Conservation (phyloP, 2,329 filamentous ascomycete genomes). For the Ploettnerulaceae sp. region DNA sequence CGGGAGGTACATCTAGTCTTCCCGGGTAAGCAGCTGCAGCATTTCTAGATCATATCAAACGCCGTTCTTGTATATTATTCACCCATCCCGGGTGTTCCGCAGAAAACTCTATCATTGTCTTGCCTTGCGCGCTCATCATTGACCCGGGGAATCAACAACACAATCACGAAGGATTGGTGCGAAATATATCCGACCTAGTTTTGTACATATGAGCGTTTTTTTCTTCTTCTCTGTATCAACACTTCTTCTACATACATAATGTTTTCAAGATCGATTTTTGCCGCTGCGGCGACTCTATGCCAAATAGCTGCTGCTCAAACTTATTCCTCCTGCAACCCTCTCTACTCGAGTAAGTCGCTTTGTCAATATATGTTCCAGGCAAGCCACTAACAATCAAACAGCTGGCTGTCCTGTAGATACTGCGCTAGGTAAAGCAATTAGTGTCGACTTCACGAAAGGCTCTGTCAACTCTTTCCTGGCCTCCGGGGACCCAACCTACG, state of each 20-base stretch:
- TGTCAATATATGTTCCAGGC: not conserved
- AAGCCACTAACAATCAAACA: constrained; percentile 25
- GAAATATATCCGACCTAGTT: too few species aligned
- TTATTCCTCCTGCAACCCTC: constrained; percentile 52
- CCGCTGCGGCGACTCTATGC: constrained; percentile 20
- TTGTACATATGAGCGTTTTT: too few species aligned
- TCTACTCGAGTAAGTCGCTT: constrained; percentile 35
- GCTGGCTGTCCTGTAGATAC: constrained; percentile 68
- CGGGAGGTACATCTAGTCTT: too few species aligned
- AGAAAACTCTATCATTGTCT: too few species aligned
- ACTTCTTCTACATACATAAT: constrained; percentile 21
- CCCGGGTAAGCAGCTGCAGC: too few species aligned
- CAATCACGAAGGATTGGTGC: too few species aligned
- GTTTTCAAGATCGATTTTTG: constrained; percentile 26
- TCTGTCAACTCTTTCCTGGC: constrained; percentile 73
- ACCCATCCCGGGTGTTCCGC: too few species aligned
- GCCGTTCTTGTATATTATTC: too few species aligned
- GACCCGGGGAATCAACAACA: too few species aligned
- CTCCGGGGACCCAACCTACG: constrained; percentile 67
- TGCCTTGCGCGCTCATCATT: too few species aligned
- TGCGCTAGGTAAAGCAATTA: constrained; percentile 76
- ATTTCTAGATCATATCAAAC: too few species aligned
- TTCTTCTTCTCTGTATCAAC: too few species aligned
- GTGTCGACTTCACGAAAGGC: constrained; percentile 77
- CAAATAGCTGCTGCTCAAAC: constrained; percentile 42